Percentiles rank a stretch among this genome's conserved stretches.
Evolutionary conservation across 1,284 basidiomycete genomes (phyloP).

Genomic region (Caloboletus inedulis): DNA sequence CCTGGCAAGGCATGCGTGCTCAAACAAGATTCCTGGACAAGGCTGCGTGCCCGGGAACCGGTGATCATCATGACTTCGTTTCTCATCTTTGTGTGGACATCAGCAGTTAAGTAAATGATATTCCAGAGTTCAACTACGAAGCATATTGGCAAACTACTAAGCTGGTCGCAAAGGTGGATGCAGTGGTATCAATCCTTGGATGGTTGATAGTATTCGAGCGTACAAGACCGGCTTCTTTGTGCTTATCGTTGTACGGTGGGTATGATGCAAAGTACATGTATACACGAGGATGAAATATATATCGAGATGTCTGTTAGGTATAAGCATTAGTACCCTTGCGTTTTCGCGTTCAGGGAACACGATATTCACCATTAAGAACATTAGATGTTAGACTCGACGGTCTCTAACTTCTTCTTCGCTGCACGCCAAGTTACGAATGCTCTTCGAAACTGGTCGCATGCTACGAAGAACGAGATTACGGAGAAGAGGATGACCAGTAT

Average conservation of each 20-base stretch:
- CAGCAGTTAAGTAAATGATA: neutral
- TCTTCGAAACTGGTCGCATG: slow-evolving; percentile 27
- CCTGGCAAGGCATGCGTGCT: neutral
- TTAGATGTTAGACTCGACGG: slow-evolving; percentile 11
- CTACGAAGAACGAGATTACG: slow-evolving; percentile 17
- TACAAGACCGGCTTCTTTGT: neutral
- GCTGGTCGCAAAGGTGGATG: neutral
- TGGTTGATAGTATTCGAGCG: neutral
- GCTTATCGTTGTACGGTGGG: neutral
- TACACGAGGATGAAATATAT: neutral
- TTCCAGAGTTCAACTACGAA: neutral
- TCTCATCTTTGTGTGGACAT: neutral
- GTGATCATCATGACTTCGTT: neutral
- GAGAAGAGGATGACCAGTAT: slow-evolving; percentile 17
- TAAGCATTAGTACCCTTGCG: neutral
- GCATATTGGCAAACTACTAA: neutral
- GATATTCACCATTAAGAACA: neutral
- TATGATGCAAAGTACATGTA: neutral
- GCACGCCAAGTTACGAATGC: slow-evolving; percentile 20
- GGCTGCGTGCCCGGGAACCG: neutral
- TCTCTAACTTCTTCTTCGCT: slow-evolving; percentile 10
- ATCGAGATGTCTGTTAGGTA: neutral
- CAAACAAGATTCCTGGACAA: neutral
- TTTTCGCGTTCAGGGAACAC: neutral
- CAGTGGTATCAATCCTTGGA: neutral